These are phyloP conservation scores for Datura wrightii DNA, from an alignment of 257 asterid species.

Conservation along the genomic window DNA sequence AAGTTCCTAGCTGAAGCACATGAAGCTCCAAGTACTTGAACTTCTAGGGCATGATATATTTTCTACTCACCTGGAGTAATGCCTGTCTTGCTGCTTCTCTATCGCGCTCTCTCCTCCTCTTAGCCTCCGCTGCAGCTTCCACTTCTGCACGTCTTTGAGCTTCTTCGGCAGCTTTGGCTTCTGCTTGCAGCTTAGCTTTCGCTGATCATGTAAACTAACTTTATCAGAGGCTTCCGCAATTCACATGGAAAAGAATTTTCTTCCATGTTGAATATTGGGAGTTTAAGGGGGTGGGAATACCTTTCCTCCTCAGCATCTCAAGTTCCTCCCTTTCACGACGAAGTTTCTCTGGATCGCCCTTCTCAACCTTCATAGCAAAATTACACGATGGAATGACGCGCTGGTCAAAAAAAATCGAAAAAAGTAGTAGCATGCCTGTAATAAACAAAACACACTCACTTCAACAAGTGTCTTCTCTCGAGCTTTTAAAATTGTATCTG, in stretches of 20 bases:
- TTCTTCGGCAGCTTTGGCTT: constrained; percentile 93
- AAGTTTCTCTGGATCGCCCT: constrained; percentile 75
- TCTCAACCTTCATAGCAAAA: constrained; percentile 57
- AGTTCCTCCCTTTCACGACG: constrained; percentile 85
- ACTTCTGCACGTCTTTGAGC: constrained; percentile 78
- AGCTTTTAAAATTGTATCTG: constrained; percentile 91
- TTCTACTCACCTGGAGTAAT: constrained; percentile 61
- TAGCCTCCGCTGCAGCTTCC: constrained; percentile 78
- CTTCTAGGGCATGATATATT: background rate
- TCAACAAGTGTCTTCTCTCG: constrained; percentile 76
- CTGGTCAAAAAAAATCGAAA: background rate
- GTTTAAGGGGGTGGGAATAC: constrained; percentile 36
- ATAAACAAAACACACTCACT: constrained; percentile 46
- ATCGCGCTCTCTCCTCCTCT: constrained; percentile 71
- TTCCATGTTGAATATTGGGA: background rate
- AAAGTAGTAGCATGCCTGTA: constrained; percentile 2
- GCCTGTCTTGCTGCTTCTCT: constrained; percentile 92
- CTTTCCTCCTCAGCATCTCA: constrained; percentile 80
- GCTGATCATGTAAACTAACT: constrained; percentile 49
- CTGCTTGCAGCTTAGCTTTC: constrained; percentile 87
- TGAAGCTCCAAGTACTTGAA: background rate
- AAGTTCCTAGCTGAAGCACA: background rate
- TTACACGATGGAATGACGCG: constrained; percentile 1
- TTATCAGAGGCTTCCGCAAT: background rate
- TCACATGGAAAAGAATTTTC: background rate